A percentile compares a stretch with the other conserved stretches of the same genome.
Evolutionary conservation across 805 yeast species (phyloP).

Genomic region (Yarrowia sp.): DNA sequence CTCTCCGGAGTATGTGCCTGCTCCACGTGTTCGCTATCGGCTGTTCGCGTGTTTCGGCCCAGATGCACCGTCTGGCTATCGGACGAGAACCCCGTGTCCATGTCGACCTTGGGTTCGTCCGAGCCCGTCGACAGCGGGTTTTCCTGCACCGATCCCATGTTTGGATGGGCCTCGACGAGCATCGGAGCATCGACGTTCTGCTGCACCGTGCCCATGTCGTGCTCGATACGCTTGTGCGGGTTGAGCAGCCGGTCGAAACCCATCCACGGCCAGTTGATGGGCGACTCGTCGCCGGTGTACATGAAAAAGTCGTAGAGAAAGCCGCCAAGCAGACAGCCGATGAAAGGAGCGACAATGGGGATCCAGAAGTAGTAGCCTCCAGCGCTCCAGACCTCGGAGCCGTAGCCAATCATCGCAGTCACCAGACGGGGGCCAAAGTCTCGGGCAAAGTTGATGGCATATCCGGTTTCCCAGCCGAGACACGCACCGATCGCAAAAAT

Average conservation of each 20-base stretch:
- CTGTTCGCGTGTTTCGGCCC: neutral
- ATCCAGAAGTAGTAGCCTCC: conserved; percentile 61
- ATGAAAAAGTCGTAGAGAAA: conserved; percentile 58
- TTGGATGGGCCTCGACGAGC: conserved; percentile 25
- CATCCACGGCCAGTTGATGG: conserved; percentile 56
- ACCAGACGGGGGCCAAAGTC: conserved; percentile 65
- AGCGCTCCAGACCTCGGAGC: conserved; percentile 52
- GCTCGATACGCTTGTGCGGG: conserved; percentile 22
- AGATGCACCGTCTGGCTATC: conserved; percentile 22
- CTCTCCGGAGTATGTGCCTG: neutral
- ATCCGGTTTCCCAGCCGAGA: conserved; percentile 60
- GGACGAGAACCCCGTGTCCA: conserved; percentile 8
- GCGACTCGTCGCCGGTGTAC: conserved; percentile 61
- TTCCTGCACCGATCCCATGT: conserved; percentile 20
- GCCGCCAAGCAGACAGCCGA: conserved; percentile 59
- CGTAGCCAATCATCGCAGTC: conserved; percentile 57
- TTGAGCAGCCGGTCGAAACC: conserved; percentile 44
- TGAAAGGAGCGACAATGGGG: conserved; percentile 58
- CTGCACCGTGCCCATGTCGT: conserved; percentile 33
- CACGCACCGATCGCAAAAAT: conserved; percentile 57
- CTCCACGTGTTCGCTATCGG: conserved; percentile 15
- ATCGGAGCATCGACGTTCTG: conserved; percentile 9
- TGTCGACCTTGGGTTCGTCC: conserved; percentile 7
- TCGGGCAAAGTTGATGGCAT: conserved; percentile 62
- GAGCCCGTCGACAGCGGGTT: neutral